Base-by-base conservation (phyloP, 179 eudicot species). In the Sideroxylon spinosum region DNA sequence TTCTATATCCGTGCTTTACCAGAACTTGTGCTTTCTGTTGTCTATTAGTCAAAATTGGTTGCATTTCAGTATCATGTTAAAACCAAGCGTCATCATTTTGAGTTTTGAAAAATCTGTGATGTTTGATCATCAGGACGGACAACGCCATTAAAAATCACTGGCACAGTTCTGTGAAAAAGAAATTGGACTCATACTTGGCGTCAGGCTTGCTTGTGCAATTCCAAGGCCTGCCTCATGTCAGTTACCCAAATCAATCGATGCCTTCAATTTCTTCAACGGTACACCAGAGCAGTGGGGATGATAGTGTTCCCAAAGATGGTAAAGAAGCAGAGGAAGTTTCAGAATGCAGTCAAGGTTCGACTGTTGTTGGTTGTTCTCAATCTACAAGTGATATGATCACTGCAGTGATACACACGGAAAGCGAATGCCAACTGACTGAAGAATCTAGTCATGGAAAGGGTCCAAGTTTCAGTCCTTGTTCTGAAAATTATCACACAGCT, bases 161-260 rank as follows among this genome's bases (percentile, higher is more conserved):
- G 99, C 92, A 95, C 79, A 93, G 98, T 83, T 93, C 99, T 20
- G 98, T 95, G 61, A 95, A 94, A 82, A 95, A 95, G 90, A 95
- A 94, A 83, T 69, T 92, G 77, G 97, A 93, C 79, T 84, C 91
- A 16, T 95, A 89, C 79, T 83, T 89, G 87, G 88, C 94, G 46
- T 91, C 99, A 29, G 99, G 98, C 32, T 86, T 92, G 78, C 94
- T 95, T 77, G 89, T 90, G 46, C 93, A 90, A 71, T 90, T 87
- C 81, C 89, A 92, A 84, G 93, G 89, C 78, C 80, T 81, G 68
- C 94, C 91, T 63, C 83, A 79, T 82, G 80, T 84, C 69, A 78
- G 76, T 76, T 83, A 86, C 78, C 86, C 82, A 52, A 87, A 82
- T 81, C 93, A 87, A 71, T 75, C 91, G 12, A 50, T 81, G 70